Percentiles rank a stretch among this genome's conserved stretches.
Conservation (phyloP, 2,329 filamentous ascomycete species). For the Keithomyces neogunnii region DNA sequence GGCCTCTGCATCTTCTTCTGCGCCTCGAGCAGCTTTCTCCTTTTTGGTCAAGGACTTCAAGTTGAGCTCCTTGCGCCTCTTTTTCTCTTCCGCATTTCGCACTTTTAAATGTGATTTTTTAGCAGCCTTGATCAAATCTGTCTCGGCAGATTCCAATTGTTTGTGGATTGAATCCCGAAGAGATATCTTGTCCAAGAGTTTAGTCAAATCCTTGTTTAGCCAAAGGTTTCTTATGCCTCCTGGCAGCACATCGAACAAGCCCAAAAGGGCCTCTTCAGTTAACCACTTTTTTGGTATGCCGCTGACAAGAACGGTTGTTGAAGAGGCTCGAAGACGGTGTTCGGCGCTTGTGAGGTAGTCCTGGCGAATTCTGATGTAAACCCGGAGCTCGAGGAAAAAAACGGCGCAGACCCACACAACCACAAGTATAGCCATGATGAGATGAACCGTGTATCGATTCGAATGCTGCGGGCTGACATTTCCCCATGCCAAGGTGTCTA, state of each 20-base stretch:
- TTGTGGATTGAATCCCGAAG: slow-evolving; percentile 62
- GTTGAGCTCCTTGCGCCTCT: slow-evolving; percentile 44
- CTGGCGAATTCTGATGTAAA: slow-evolving; percentile 89
- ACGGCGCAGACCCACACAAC: slow-evolving; percentile 80
- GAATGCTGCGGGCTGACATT: slow-evolving; percentile 65
- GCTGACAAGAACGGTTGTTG: slow-evolving; percentile 89
- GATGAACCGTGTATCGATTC: slow-evolving; percentile 72
- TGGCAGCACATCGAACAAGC: slow-evolving; percentile 90
- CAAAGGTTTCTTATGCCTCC: slow-evolving; percentile 93
- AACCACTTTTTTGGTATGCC: slow-evolving; percentile 90
- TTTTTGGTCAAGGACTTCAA: slow-evolving; percentile 41
- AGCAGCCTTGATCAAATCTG: slow-evolving; percentile 69
- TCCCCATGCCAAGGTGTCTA: slow-evolving; percentile 81
- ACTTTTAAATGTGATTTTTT: slow-evolving; percentile 73
- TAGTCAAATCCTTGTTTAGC: slow-evolving; percentile 85
- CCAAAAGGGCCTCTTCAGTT: slow-evolving; percentile 68
- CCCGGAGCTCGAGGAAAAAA: slow-evolving; percentile 75
- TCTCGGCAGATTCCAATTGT: slow-evolving; percentile 73
- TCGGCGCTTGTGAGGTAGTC: slow-evolving; percentile 92
- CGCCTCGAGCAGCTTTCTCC: slow-evolving; percentile 38
- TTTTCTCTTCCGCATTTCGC: slow-evolving; percentile 55
- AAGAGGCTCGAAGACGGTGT: slow-evolving; percentile 85
- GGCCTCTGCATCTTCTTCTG: slow-evolving; percentile 41
- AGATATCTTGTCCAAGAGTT: slow-evolving; percentile 76
- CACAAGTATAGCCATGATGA: slow-evolving; percentile 68